Evolutionary conservation across 2,329 filamentous ascomycete genomes (phyloP), one percentile per base, ranked within the genome.

Genomic region (Didymella pomorum): DNA sequence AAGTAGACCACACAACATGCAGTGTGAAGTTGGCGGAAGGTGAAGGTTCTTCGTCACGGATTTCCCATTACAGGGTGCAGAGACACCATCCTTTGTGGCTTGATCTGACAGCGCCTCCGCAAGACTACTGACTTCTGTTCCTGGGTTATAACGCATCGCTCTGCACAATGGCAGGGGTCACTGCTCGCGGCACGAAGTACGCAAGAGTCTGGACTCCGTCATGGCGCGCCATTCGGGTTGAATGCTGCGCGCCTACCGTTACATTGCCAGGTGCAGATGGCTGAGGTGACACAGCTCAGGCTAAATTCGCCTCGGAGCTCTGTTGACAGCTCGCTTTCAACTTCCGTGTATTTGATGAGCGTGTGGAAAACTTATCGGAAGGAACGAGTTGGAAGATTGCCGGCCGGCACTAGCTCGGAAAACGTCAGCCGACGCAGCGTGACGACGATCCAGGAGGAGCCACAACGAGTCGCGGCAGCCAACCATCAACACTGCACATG

Each of bases 361-460:
- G 9, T 20, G 35, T 41, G 47, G 47, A n/a, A 26, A 50, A 23
- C 35, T 25, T 14, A 10, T 12, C 47, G 4, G n/a, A 23, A 16
- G 10, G 7, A 31, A 50, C 16, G 11, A 28, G 28, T 23, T 43
- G 28, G 12, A 43, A 33, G 41, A 14, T 6, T 43, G 21, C 41
- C 14, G 41, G 16, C 49, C 8, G 21, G n/a, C 14, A 44, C 49
- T 43, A 44, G 28, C 28, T 35, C 37, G 41, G 49, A 18, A 45
- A 4, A 28, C 25, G 20, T 4, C 37, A 33, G n/a, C 37, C 39
- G 14, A 52, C 8, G 12, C 39, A 21, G 10, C 12, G 26, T 35
- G 28, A 23, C 29, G 44, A 12, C 29, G 44, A 12, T 33, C 43
- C 14, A 33, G 28, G 39, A 18, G 31, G 10, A 31, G 23, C 21